Evolutionary conservation across 129 eudicot species (phyloP).

Genomic region (Flaveria linearis): DNA sequence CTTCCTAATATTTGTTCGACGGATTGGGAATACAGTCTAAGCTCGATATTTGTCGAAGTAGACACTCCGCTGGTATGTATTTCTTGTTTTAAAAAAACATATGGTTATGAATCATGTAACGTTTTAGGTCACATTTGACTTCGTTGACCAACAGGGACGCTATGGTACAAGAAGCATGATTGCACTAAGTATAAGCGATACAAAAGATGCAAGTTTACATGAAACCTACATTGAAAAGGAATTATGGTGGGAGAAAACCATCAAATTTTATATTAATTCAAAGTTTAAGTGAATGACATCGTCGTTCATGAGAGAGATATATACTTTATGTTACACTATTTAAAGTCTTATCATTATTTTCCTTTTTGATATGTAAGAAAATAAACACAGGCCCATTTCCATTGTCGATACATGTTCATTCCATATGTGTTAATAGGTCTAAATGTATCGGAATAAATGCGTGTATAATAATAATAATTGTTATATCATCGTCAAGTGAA

Average conservation of each 20-base stretch:
- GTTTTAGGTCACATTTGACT: background rate
- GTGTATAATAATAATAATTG: slow-evolving; percentile 1
- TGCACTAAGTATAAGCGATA: slow-evolving; percentile 45
- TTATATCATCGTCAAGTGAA: background rate
- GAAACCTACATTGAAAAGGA: slow-evolving; percentile 59
- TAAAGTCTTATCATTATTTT: background rate
- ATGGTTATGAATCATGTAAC: background rate
- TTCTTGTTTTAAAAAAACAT: background rate
- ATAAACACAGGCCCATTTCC: slow-evolving; percentile 4
- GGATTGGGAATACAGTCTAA: slow-evolving; percentile 61
- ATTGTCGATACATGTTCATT: slow-evolving; percentile 30
- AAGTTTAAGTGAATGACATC: slow-evolving; percentile 12
- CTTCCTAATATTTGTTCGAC: slow-evolving; percentile 61
- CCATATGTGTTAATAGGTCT: slow-evolving; percentile 28
- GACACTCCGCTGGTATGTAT: slow-evolving; percentile 54
- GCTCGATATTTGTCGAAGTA: slow-evolving; percentile 61
- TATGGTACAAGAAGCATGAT: slow-evolving; percentile 86
- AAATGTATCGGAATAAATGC: slow-evolving; percentile 24
- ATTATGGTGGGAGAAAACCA: slow-evolving; percentile 56
- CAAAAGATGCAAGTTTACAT: slow-evolving; percentile 52
- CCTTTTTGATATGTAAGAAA: background rate
- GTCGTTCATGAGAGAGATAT: background rate
- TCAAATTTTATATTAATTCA: slow-evolving; percentile 34
- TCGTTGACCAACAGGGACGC: slow-evolving; percentile 47
- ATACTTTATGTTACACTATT: background rate